Evolutionary conservation across 352 stramenopile species (phyloP).

Genomic region (Phytophthora sansomeana): DNA sequence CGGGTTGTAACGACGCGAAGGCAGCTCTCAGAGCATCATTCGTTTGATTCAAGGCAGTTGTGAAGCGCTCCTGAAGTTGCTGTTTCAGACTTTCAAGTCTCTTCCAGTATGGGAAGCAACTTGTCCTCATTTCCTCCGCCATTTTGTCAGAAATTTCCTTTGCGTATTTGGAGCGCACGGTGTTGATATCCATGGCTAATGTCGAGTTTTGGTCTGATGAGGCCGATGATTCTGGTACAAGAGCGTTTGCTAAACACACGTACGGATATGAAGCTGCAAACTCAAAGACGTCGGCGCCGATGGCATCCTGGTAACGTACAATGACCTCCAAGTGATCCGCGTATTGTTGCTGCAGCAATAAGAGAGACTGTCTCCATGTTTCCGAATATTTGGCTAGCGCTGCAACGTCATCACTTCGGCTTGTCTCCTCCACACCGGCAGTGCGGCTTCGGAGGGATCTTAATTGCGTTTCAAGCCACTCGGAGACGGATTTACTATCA

Average conservation of each 20-base stretch:
- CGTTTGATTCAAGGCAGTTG: constrained; percentile 4
- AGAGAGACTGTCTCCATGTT: constrained; percentile 20
- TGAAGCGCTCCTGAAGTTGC: constrained; percentile 40
- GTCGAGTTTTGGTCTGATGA: constrained; percentile 11
- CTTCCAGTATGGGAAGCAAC: constrained; percentile 58
- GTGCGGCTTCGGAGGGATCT: not conserved
- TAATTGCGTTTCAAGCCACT: constrained; percentile 46
- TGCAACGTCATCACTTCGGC: not conserved
- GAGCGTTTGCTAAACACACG: constrained; percentile 32
- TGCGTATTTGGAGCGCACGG: constrained; percentile 50
- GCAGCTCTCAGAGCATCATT: constrained; percentile 2
- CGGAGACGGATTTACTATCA: constrained; percentile 38
- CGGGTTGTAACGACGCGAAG: constrained; percentile 10
- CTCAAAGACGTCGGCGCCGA: constrained; percentile 53
- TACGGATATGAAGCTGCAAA: constrained; percentile 60
- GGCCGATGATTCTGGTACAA: constrained; percentile 9
- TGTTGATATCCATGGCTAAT: constrained; percentile 36
- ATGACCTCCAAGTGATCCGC: constrained; percentile 28
- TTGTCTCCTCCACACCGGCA: not conserved
- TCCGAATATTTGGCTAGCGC: constrained; percentile 10
- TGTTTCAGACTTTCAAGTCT: constrained; percentile 46
- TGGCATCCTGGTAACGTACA: constrained; percentile 48
- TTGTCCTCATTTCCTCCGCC: constrained; percentile 46
- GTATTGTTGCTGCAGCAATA: constrained; percentile 43
- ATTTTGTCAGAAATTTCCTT: constrained; percentile 62